Evolutionary conservation across 768 basidiomycete genomes (phyloP).

Genomic region (Mycena olivaceomarginata): DNA sequence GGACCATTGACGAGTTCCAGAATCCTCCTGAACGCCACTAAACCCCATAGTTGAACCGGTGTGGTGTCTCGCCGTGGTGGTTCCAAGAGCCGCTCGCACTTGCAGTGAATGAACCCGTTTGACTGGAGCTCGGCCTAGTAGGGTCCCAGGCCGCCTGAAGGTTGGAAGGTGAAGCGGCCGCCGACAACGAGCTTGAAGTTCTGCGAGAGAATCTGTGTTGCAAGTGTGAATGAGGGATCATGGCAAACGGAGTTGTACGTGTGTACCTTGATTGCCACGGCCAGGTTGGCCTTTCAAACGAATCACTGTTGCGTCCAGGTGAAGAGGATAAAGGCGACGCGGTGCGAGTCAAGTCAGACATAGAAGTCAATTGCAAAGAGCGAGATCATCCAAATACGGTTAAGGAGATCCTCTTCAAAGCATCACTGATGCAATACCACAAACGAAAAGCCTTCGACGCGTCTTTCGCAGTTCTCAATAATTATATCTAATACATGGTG

Average conservation of each 20-base stretch:
- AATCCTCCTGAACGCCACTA: conserved; percentile 56
- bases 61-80: conserved; percentile 46
- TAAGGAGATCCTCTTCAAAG: not conserved
- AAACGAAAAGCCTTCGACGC: not conserved
- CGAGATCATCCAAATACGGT: conserved; percentile 24
- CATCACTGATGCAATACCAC: not conserved
- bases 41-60: conserved; percentile 52
- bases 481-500: not conserved
- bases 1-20: conserved; percentile 77
- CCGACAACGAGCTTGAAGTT: conserved; percentile 37
- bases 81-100: conserved; percentile 48
- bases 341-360: conserved; percentile 63
- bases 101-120: conserved; percentile 46
- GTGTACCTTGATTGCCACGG: conserved; percentile 64
- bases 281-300: conserved; percentile 76
- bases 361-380: conserved; percentile 44
- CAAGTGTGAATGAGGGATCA: conserved; percentile 50
- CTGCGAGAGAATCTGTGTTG: conserved; percentile 42
- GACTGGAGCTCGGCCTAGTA: conserved; percentile 45
- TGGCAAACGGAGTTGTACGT: conserved; percentile 26
- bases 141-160: conserved; percentile 54
- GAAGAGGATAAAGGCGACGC: conserved; percentile 65
- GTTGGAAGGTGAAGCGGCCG: conserved; percentile 32
- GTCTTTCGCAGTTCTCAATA: not conserved
- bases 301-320: conserved; percentile 63